phyloP scores from a whole-genome alignment of 441 rosid species.

The Dalechampia spathulata region DNA sequence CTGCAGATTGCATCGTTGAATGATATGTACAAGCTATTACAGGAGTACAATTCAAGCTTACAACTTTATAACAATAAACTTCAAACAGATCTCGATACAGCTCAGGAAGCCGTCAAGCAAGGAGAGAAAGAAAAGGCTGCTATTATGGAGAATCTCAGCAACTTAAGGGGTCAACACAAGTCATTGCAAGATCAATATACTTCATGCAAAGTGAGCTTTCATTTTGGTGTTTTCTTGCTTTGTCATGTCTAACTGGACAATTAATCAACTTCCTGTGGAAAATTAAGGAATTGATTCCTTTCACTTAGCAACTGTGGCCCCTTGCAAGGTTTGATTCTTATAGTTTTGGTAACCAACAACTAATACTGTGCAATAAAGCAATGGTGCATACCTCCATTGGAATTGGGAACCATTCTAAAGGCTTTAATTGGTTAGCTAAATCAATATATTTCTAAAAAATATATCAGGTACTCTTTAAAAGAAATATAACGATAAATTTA shows the following conservation, averaged over 20 bases:
- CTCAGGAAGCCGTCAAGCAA: slow-evolving; percentile 51
- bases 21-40: slow-evolving; percentile 76
- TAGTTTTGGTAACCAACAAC: too few relatives aligned
- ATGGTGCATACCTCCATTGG: too few relatives aligned
- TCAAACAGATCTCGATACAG: slow-evolving; percentile 58
- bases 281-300: background rate
- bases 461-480: too few relatives aligned
- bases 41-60: slow-evolving; percentile 84
- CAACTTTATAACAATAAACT: slow-evolving; percentile 77
- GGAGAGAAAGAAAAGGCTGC: slow-evolving; percentile 77
- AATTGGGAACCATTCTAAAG: too few relatives aligned
- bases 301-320: too few relatives aligned
- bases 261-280: background rate
- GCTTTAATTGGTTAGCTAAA: too few relatives aligned
- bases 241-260: background rate
- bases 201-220: slow-evolving; percentile 54
- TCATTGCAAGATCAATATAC: slow-evolving; percentile 80
- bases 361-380: too few relatives aligned
- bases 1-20: slow-evolving; percentile 58
- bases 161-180: slow-evolving; percentile 70
- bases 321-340: too few relatives aligned
- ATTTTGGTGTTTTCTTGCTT: background rate
- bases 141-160: slow-evolving; percentile 67
- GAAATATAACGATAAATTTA: too few relatives aligned
- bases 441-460: too few relatives aligned